Conservation (phyloP, 441 rosid genomes). For the Mallotus japonicus region DNA sequence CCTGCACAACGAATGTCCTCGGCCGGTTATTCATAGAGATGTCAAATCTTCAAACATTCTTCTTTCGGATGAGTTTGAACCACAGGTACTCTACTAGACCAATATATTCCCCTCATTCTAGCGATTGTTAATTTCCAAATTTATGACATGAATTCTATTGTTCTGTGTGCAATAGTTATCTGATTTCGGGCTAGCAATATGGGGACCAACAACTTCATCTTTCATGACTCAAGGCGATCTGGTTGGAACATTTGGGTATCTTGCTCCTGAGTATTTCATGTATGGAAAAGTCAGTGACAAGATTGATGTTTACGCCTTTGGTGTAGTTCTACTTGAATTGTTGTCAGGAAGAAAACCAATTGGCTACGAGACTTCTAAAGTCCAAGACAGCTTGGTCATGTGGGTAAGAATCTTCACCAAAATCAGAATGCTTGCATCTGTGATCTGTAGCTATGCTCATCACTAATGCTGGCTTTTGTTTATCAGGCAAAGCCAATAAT, state of each 20-base stretch:
- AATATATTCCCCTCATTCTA: background rate
- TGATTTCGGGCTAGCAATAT: constrained; percentile 83
- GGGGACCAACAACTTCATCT: constrained; percentile 63
- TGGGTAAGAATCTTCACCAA: constrained; percentile 58
- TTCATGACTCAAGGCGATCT: constrained; percentile 55
- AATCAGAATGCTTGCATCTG: background rate
- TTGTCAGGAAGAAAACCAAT: constrained; percentile 76
- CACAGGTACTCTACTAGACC: constrained; percentile 49
- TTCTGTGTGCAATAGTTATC: constrained; percentile 47
- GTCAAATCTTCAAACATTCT: constrained; percentile 88
- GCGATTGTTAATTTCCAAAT: background rate
- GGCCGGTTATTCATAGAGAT: constrained; percentile 79
- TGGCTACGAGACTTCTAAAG: constrained; percentile 43
- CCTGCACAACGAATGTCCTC: constrained; percentile 56
- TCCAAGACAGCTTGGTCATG: constrained; percentile 78
- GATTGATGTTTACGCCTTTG: constrained; percentile 85
- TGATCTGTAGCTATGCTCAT: background rate
- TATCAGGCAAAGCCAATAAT: constrained; percentile 71
- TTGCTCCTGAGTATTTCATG: constrained; percentile 97
- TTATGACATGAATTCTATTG: constrained; percentile 11
- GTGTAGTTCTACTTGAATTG: constrained; percentile 80
- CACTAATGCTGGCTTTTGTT: constrained; percentile 20
- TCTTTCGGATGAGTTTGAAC: constrained; percentile 61
- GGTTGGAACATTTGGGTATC: constrained; percentile 91
- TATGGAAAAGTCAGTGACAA: constrained; percentile 86